Evolutionary conservation across 2,329 filamentous ascomycete genomes (phyloP), one percentile per base, ranked within the genome.

Genomic region (Chalaropsis thielavioides): DNA sequence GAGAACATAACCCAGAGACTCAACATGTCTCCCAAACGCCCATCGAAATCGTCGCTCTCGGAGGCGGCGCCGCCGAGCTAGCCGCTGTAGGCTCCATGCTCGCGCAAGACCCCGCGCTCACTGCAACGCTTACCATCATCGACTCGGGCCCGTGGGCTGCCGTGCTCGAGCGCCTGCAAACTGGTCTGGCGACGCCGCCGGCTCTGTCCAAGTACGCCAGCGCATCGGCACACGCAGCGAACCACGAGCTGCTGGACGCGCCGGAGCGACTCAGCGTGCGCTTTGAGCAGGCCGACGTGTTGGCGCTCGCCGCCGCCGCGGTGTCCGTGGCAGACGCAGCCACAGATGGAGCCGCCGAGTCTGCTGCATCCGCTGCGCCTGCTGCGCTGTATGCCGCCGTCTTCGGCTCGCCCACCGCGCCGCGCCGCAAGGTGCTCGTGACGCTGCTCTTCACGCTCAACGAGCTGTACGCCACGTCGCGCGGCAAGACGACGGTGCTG

Each of bases 361-460:
- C 79, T 5, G 76, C 87, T 1, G 69, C 70, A 2, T 70, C 84
- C 5, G 71, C 71, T 7, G 38, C 76, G 2, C 27, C 79, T 5
- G 75, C 87, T 1, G 69, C 8, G 68, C 69, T 1, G 69, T 73
- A 3, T 71, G 83, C 38, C 62, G 69, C 0, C 59, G 68, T 1
- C 66, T 76, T 0, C 61, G 77, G 64, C 19, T 54, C 61, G 2
- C 22, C 0, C 72, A 72, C 6, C 13, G 58, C 24, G 8, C 22
- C 31, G 40, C 49, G 67, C 17, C 51, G 72, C 0, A 77, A 81
- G 10, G 69, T 80, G 2, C 75, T 96, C 0, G 78, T 95, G 15
- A 96, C 92, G 0, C 76, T 97, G 13, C 83, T 97, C 75, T 99
- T 97, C 78, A 96, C 92, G 0, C 81, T 97, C 59, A 97, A 97